phyloP scores from a whole-genome alignment of 2,329 filamentous ascomycete species.

The Talaromyces sp. region DNA sequence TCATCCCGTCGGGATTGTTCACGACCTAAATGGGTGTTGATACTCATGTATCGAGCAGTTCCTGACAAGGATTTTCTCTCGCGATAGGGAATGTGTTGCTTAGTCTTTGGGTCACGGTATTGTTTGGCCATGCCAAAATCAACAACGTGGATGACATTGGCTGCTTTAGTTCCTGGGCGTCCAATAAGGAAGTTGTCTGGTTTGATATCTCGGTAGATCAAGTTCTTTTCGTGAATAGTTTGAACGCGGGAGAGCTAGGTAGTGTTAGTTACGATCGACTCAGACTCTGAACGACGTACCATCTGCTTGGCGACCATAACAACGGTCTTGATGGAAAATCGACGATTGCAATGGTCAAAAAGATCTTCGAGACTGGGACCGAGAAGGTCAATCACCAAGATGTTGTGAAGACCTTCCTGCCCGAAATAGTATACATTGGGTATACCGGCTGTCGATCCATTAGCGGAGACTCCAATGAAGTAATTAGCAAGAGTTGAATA shows the following conservation, averaged over 20 bases:
- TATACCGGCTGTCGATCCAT: constrained; percentile 70
- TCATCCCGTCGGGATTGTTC: constrained; percentile 96
- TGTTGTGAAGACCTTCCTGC: constrained; percentile 97
- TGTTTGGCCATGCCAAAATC: constrained; percentile 99
- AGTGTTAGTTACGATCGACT: constrained; percentile 22
- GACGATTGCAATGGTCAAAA: constrained; percentile 93
- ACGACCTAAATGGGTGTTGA: constrained; percentile 95
- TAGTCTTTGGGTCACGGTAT: constrained; percentile 97
- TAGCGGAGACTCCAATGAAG: constrained; percentile 26
- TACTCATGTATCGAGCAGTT: constrained; percentile 98
- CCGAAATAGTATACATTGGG: constrained; percentile 99
- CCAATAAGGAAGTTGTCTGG: constrained; percentile 99
- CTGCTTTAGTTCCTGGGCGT: constrained; percentile 82
- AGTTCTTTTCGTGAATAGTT: constrained; percentile 96
- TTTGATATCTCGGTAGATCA: constrained; percentile 99
- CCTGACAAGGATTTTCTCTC: constrained; percentile 96
- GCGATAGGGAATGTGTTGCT: constrained; percentile 96
- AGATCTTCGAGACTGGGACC: constrained; percentile 93
- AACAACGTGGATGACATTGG: constrained; percentile 96
- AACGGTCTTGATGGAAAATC: constrained; percentile 95
- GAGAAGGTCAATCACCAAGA: constrained; percentile 93
- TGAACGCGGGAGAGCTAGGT: constrained; percentile 78
- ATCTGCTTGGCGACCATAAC: constrained; percentile 99
- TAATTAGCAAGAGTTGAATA: constrained; percentile 18
- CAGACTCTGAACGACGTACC: constrained; percentile 48